These are phyloP conservation scores for Pseudovirgaria hyperparasitica DNA, from an alignment of 2,329 filamentous ascomycete species.

Conservation along the genomic window DNA sequence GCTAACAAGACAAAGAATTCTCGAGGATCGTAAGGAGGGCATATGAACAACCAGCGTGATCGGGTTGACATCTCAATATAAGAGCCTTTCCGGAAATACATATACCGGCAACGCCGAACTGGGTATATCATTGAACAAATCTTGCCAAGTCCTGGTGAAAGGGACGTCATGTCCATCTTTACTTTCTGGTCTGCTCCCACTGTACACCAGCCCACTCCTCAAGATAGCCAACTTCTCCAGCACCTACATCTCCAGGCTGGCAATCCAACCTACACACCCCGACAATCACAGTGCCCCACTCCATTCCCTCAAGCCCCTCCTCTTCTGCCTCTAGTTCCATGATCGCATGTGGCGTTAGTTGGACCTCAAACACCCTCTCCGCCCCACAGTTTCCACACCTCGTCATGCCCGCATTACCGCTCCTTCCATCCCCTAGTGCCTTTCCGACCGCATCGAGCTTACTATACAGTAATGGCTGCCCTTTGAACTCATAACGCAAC, in stretches of 20 bases:
- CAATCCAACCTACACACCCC: conserved; percentile 78
- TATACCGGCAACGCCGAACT: no score
- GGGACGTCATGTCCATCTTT: no score
- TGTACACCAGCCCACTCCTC: conserved; percentile 98
- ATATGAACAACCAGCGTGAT: conserved; percentile 63
- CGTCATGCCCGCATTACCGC: conserved; percentile 43
- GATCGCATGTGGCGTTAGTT: conserved; percentile 85
- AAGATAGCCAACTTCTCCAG: conserved; percentile 60
- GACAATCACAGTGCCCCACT: conserved; percentile 89
- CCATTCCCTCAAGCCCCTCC: conserved; percentile 66
- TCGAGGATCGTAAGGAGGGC: conserved; percentile 66
- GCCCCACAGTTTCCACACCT: conserved; percentile 65
- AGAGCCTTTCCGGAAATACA: no score
- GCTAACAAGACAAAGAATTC: conserved; percentile 39
- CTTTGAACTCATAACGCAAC: conserved; percentile 36
- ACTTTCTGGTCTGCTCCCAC: conserved; percentile 98
- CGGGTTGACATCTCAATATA: no score
- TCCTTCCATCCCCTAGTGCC: conserved; percentile 34
- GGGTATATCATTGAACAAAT: no score
- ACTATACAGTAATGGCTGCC: conserved; percentile 58
- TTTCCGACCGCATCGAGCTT: conserved; percentile 63
- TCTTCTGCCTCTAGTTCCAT: conserved; percentile 71
- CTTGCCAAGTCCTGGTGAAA: no score
- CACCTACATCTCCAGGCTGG: conserved; percentile 41
- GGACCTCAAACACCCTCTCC: conserved; percentile 73